Evolutionary conservation across 1,284 basidiomycete genomes (phyloP).

Genomic region (Caloboletus firmus): DNA sequence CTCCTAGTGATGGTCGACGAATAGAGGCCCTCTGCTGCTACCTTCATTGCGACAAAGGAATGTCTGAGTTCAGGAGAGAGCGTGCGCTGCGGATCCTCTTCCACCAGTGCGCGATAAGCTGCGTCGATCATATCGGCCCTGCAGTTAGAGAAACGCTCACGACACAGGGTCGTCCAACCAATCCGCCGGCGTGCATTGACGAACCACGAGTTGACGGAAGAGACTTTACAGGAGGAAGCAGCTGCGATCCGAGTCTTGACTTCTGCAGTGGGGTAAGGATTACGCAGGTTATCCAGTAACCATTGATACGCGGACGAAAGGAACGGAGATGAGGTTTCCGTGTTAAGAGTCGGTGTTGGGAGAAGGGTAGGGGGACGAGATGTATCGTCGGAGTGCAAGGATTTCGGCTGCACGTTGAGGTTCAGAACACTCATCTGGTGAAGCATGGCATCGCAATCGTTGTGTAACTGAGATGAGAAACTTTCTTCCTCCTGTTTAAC

Average conservation of each 20-base stretch:
- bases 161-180: constrained; percentile 50
- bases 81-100: constrained; percentile 27
- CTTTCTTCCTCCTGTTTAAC: no score
- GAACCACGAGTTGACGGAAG: constrained; percentile 50
- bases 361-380: no score
- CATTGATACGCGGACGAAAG: constrained; percentile 15
- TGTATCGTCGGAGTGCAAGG: no score
- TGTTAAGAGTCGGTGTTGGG: no score
- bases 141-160: constrained; percentile 39
- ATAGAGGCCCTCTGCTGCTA: constrained; percentile 36
- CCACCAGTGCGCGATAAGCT: constrained; percentile 41
- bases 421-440: no score
- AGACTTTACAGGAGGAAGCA: constrained; percentile 3
- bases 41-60: constrained; percentile 39
- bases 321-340: not conserved
- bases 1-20: constrained; percentile 31
- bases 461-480: no score
- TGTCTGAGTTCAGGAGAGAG: constrained; percentile 31
- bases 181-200: constrained; percentile 48
- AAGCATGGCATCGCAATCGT: no score
- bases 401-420: no score
- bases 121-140: constrained; percentile 41
- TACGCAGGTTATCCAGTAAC: constrained; percentile 47
- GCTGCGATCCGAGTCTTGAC: constrained; percentile 19
- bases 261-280: constrained; percentile 49